Evolutionary conservation across 1,284 basidiomycete genomes (phyloP), one percentile per base, ranked within the genome.

Genomic region (Ganoderma lucidum): DNA sequence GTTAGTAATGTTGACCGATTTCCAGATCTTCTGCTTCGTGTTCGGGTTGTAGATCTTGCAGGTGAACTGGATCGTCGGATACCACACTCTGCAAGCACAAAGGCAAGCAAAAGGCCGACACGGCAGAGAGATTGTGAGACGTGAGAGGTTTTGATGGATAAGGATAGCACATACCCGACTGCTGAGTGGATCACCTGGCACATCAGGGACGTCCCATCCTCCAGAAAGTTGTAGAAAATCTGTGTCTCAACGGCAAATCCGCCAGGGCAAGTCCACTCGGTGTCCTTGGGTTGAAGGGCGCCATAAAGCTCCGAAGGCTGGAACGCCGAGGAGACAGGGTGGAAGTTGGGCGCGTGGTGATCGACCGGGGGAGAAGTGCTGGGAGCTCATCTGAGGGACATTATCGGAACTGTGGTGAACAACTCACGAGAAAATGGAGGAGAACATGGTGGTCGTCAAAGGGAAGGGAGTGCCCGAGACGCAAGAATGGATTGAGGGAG

Each of bases 171-270:
- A 82, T 77, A 97, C 96, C 98, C 98, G 66, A 97, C 89, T 60
- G 94, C 87, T 2, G 96, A 97, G 85, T 98, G 96, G 78, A 99
- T 99, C 71, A 99, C 88, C 83, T 99, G 97, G 76, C 89, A 92
- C 88, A 95, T 94, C 72, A 98, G 74, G 66, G 90, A 88, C 32
- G 88, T 89, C 5, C 97, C 97, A 85, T 98, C 95, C 51, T 92
- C 88, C 15, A 95, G 85, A 73, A 94, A 87, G 45, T 92, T 86
- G 82, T 99, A 99, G 84, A 93, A 99, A 0, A 83, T 87, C 80
- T 98, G 96, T 0, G 97, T 99, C 82, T 99, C 98, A 1, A 96
- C 94, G 58, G 91, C 88, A 80, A 99, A 98, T 0, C 96, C 96
- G 74, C 88, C 87, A 3, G 90, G 85, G 80, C 94, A 95, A 51